A percentile compares a stretch with the other conserved stretches of the same genome.
Evolutionary conservation across 352 stramenopile species (phyloP).

Genomic region (Blastocystis sp.): DNA sequence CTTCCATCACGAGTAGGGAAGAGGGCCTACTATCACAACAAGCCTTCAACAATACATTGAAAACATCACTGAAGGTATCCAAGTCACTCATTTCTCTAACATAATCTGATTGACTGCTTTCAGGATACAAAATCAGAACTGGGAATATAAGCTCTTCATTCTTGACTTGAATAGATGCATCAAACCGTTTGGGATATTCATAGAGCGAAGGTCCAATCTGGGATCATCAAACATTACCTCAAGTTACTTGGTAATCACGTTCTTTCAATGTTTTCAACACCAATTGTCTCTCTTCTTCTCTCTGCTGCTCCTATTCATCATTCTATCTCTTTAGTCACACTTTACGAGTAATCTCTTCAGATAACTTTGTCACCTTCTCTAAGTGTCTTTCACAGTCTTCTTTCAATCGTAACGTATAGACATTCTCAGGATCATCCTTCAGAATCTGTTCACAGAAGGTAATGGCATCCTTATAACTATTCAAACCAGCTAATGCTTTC

Average conservation of each 20-base stretch:
- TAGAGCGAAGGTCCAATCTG: conserved; percentile 20
- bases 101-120: conserved; percentile 11
- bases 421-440: neutral
- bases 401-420: conserved; percentile 28
- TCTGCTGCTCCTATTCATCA: neutral
- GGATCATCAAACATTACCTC: neutral
- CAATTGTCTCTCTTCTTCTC: conserved; percentile 3
- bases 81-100: neutral
- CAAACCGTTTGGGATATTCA: conserved; percentile 3
- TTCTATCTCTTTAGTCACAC: neutral
- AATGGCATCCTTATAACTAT: neutral
- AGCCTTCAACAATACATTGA: neutral
- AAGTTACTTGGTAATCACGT: neutral
- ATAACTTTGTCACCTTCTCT: neutral
- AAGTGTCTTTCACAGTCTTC: neutral
- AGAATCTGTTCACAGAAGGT: neutral
- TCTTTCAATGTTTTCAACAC: neutral
- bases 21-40: neutral
- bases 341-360: conserved; percentile 4
- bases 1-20: neutral
- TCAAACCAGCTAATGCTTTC: neutral
- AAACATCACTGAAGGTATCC: conserved; percentile 12
- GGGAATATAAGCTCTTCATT: conserved; percentile 41
- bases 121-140: conserved; percentile 7
- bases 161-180: neutral